Base-by-base conservation (phyloP, 2,329 filamentous ascomycete species). In the Fusarium redolens region DNA sequence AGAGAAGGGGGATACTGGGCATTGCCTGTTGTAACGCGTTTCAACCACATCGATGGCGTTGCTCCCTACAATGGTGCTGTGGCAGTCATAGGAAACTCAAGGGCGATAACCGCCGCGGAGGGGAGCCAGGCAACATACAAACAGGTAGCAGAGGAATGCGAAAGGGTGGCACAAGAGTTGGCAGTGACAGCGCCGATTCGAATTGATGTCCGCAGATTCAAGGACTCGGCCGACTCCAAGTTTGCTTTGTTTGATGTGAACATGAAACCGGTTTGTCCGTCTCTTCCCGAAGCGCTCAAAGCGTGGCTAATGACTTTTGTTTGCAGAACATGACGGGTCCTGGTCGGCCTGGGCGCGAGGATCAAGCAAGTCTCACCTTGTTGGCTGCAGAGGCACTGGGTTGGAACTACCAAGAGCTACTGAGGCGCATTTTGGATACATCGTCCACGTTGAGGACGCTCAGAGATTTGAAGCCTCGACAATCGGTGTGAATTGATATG, bases 241-340 rank as follows among this genome's bases (percentile, higher is more conserved):
- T 87, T 87, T 78, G 83, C 83, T 1, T 74, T 87, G 22, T 87
- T 87, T 69, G 85, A 88, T 75, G 80, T 87, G 17, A 87, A 87
- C 61, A 86, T 87, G 83, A 87, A 87, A 73, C 85, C 85, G 20
- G 84, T 85, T 75, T 79, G 83, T 79, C 20, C 61, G 9, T 35
- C 13, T 18, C n/a, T 45, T 31, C 37, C 31, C 25, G 11, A 14
- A 52, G 13, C 20, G 28, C 51, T 52, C 15, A 6, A 61, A 35
- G 47, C 28, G n/a, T 41, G 41, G 55, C 65, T 68, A 18, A 61
- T 22, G 54, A 50, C 37, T 43, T 31, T 65, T 47, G 65, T 58
- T 65, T 60, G 55, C 47, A 76, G 71, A 76, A 73, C 25, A 71
- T 71, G 66, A 72, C 64, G 15, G 71, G 69, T 17, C 61, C 68